Conservation (phyloP, 495 filamentous ascomycete species). For the Podospora fimiseda region DNA sequence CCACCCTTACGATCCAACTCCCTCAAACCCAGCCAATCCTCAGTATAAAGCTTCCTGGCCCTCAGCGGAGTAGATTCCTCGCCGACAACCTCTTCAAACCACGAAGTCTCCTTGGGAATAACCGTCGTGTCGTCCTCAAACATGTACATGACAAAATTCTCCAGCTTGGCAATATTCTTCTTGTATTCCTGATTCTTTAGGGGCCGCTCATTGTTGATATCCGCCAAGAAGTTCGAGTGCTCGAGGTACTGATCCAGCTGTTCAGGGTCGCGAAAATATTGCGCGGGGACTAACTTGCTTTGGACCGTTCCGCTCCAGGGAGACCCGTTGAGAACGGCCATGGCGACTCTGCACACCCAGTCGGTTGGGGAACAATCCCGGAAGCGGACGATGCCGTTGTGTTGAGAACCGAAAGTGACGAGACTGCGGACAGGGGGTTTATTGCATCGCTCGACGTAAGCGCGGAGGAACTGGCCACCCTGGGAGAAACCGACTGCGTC, state of each 20-base stretch:
- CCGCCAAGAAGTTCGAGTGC: slow-evolving; percentile 89
- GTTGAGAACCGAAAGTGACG: slow-evolving; percentile 87
- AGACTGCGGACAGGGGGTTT: slow-evolving; percentile 70
- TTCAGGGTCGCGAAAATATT: slow-evolving; percentile 80
- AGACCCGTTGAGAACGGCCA: slow-evolving; percentile 62
- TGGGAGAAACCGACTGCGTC: slow-evolving; percentile 94
- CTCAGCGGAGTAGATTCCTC: slow-evolving; percentile 61
- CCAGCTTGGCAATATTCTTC: slow-evolving; percentile 59
- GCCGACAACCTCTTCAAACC: slow-evolving; percentile 82
- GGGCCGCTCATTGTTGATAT: slow-evolving; percentile 88
- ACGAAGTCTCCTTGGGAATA: slow-evolving; percentile 83
- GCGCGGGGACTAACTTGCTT: slow-evolving; percentile 75
- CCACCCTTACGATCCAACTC: slow-evolving; percentile 71
- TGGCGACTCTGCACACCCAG: slow-evolving; percentile 72
- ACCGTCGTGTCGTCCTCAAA: slow-evolving; percentile 83
- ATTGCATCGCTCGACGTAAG: slow-evolving; percentile 89
- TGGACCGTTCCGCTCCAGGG: slow-evolving; percentile 76
- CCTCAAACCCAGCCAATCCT: slow-evolving; percentile 92
- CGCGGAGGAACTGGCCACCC: slow-evolving; percentile 92
- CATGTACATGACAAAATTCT: slow-evolving; percentile 81
- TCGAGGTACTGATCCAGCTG: slow-evolving; percentile 71
- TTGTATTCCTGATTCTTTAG: slow-evolving; percentile 70
- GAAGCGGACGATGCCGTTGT: slow-evolving; percentile 88
- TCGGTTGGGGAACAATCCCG: slow-evolving; percentile 56
- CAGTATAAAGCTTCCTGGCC: slow-evolving; percentile 69